phyloP scores from a whole-genome alignment of 306 rosid genomes.

The Ormosia emarginata region DNA sequence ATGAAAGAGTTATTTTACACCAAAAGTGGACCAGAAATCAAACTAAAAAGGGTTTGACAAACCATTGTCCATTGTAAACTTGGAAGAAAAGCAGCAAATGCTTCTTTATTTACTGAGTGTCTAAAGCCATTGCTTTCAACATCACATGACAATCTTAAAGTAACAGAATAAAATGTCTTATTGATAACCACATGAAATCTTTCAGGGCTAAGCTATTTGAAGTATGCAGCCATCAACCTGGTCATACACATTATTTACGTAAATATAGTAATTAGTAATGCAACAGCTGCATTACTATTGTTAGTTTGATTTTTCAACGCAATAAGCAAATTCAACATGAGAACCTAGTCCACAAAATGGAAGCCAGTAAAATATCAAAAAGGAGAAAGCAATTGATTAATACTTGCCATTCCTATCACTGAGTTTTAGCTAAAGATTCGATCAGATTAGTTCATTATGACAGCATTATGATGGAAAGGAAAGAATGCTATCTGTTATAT shows the following conservation, averaged over 20 bases:
- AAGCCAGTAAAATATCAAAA: not conserved
- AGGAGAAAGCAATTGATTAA: not conserved
- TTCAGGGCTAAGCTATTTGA: not conserved
- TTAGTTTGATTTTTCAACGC: not conserved
- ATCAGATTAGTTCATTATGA: not conserved
- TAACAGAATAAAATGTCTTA: not conserved
- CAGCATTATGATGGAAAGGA: not conserved
- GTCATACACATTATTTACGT: not conserved
- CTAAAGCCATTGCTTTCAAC: not conserved
- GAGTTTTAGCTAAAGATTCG: not conserved
- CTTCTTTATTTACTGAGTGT: not conserved
- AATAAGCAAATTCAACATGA: not conserved
- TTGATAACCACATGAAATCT: not conserved
- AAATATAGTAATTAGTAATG: not conserved
- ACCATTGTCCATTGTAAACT: not conserved
- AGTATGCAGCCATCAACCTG: not conserved
- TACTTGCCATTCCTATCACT: not conserved
- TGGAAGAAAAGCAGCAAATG: not conserved
- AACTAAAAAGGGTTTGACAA: not conserved
- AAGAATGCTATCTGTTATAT: not conserved
- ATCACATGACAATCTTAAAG: not conserved
- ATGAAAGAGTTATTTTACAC: not conserved
- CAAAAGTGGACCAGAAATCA: not conserved
- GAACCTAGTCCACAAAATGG: not conserved
- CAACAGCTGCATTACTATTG: not conserved